Percentiles rank a stretch among this genome's conserved stretches.
Evolutionary conservation across 2,329 filamentous ascomycete genomes (phyloP).

Genomic region (Calonectria ilicicola): DNA sequence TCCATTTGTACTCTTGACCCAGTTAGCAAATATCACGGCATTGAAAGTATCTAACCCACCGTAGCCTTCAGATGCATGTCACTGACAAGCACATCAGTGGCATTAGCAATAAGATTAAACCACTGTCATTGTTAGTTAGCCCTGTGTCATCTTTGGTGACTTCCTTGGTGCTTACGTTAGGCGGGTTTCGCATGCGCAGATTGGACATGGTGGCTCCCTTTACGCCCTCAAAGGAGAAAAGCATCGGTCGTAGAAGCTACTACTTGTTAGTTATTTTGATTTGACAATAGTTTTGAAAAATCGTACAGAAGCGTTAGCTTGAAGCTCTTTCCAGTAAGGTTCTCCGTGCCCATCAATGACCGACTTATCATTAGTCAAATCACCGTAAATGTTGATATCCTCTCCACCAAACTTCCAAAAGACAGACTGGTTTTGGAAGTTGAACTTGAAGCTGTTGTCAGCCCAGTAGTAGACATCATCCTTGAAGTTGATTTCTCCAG

Average conservation of each 20-base stretch:
- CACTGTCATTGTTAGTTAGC: constrained; percentile 38
- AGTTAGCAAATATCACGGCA: neutral
- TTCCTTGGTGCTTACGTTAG: constrained; percentile 37
- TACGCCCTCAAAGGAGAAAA: constrained; percentile 36
- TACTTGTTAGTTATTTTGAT: constrained; percentile 61
- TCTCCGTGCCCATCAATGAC: constrained; percentile 66
- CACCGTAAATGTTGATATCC: constrained; percentile 74
- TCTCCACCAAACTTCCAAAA: constrained; percentile 49
- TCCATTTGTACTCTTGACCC: constrained; percentile 31
- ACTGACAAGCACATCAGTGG: constrained; percentile 72
- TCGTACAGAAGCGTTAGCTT: constrained; percentile 32
- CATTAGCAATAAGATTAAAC: constrained; percentile 73
- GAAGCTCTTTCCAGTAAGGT: constrained; percentile 38
- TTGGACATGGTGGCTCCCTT: constrained; percentile 69
- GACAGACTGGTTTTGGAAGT: constrained; percentile 72
- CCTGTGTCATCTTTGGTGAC: rapidly evolving
- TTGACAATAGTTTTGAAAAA: constrained; percentile 62
- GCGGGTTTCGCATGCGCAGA: constrained; percentile 70
- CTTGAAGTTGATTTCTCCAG: constrained; percentile 70
- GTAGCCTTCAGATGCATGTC: constrained; percentile 71
- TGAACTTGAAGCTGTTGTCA: constrained; percentile 71
- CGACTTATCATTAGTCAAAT: constrained; percentile 71
- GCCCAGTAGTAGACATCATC: constrained; percentile 79
- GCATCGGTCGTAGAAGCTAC: constrained; percentile 38
- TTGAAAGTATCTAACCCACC: constrained; percentile 17